phyloP scores from a whole-genome alignment of 352 stramenopile genomes.

The Globisporangium recalcitrans region DNA sequence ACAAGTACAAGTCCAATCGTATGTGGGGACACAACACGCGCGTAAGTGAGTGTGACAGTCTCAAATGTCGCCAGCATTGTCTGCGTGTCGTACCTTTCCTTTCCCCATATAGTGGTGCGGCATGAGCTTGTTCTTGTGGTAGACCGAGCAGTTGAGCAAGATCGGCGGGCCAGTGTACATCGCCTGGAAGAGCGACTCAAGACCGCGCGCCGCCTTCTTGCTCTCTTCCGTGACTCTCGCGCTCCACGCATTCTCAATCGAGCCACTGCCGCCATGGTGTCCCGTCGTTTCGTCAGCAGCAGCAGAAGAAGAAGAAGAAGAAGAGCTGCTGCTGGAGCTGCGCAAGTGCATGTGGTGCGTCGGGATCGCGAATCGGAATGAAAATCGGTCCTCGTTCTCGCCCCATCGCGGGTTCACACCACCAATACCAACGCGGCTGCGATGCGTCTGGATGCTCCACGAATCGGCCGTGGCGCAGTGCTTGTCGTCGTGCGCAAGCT shows the following conservation, averaged over 20 bases:
- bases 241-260: conserved; percentile 39
- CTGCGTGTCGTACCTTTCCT: conserved; percentile 34
- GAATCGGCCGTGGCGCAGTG: conserved; percentile 41
- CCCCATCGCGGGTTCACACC: conserved; percentile 58
- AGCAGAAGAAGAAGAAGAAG: background rate
- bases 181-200: conserved; percentile 60
- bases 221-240: conserved; percentile 26
- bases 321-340: conserved; percentile 12
- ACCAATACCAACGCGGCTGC: conserved; percentile 45
- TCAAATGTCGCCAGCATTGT: background rate
- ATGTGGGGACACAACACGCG: background rate
- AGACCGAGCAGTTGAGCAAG: conserved; percentile 55
- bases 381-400: conserved; percentile 44
- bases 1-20: background rate
- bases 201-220: conserved; percentile 27
- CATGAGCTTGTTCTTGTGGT: conserved; percentile 77
- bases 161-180: conserved; percentile 58
- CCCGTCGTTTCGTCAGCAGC: background rate
- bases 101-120: conserved; percentile 75
- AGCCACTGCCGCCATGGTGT: background rate
- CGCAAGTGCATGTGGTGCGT: conserved; percentile 53
- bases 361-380: conserved; percentile 72
- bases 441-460: conserved; percentile 74
- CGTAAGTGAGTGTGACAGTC: background rate
- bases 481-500: conserved; percentile 35